A percentile compares a stretch with the other conserved stretches of the same genome.
These are phyloP conservation scores for Ceratobasidium sp. DNA, from an alignment of 1,284 basidiomycete genomes.

Conservation along the genomic window DNA sequence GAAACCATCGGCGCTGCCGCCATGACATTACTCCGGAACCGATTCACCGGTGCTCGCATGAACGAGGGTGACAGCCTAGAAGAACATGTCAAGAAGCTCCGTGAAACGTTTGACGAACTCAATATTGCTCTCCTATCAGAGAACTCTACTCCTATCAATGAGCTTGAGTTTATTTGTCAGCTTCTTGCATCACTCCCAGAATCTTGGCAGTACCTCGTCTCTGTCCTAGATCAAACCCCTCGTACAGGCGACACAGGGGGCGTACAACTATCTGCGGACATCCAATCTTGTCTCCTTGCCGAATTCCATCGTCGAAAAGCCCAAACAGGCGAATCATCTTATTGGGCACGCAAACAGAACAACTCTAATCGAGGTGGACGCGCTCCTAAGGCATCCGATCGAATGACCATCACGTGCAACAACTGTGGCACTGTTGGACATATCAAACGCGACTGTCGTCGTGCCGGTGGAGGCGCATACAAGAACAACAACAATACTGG, in stretches of 20 bases:
- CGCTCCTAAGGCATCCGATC: not conserved
- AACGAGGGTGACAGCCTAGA: not conserved
- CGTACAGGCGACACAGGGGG: not conserved
- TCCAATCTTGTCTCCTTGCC: not conserved
- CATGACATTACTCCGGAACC: constrained; percentile 20
- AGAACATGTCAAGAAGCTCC: constrained; percentile 5
- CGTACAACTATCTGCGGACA: not conserved
- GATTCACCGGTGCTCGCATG: constrained; percentile 7
- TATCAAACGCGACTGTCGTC: not conserved
- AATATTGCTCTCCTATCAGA: constrained; percentile 16
- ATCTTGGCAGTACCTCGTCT: constrained; percentile 10
- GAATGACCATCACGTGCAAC: constrained; percentile 10
- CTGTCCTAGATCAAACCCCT: not conserved
- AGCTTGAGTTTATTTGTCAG: constrained; percentile 15
- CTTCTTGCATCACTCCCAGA: constrained; percentile 14
- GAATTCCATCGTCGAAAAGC: not conserved
- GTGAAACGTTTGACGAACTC: not conserved
- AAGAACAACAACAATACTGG: not conserved
- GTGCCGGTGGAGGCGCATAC: not conserved
- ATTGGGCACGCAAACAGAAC: not conserved
- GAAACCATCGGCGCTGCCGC: constrained; percentile 8
- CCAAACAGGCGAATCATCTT: not conserved
- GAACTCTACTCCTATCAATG: not conserved
- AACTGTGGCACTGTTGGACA: constrained; percentile 5
- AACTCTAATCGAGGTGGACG: not conserved